Conservation (phyloP, 306 rosid genomes). For the Vachellia collinsii region DNA sequence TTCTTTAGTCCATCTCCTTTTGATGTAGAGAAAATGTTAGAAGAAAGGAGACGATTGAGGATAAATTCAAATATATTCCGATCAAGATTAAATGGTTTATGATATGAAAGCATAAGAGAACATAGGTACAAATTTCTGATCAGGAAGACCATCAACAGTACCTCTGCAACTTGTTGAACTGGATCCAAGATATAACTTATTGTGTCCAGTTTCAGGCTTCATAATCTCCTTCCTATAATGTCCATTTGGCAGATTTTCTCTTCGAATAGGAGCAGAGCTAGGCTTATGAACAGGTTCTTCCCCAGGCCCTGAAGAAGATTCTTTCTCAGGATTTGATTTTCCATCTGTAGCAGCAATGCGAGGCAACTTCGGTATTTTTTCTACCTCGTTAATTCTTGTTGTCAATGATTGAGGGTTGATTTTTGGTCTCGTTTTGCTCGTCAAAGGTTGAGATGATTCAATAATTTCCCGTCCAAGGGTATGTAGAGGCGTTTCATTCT, state of each 20-base stretch:
- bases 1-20: background rate
- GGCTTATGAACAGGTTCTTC: constrained; percentile 29
- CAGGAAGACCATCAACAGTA: constrained; percentile 31
- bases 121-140: background rate
- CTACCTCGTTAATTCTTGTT: constrained; percentile 28
- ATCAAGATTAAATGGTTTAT: background rate
- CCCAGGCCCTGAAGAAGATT: constrained; percentile 31
- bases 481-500: constrained; percentile 29
- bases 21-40: background rate
- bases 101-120: constrained; percentile 4
- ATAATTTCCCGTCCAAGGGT: constrained; percentile 26
- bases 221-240: constrained; percentile 22
- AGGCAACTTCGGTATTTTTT: constrained; percentile 34
- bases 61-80: constrained; percentile 21
- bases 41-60: constrained; percentile 12
- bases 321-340: constrained; percentile 31
- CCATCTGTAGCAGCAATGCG: constrained; percentile 24
- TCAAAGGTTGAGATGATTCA: constrained; percentile 37
- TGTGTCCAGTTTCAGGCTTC: constrained; percentile 35
- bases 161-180: constrained; percentile 43
- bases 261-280: constrained; percentile 26
- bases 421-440: constrained; percentile 31
- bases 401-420: constrained; percentile 30
- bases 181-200: constrained; percentile 33
- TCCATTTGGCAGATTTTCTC: constrained; percentile 31